Evolutionary conservation across 345 rosid species (phyloP), one percentile per base, ranked within the genome.

Genomic region (Odontarrhena argentea): DNA sequence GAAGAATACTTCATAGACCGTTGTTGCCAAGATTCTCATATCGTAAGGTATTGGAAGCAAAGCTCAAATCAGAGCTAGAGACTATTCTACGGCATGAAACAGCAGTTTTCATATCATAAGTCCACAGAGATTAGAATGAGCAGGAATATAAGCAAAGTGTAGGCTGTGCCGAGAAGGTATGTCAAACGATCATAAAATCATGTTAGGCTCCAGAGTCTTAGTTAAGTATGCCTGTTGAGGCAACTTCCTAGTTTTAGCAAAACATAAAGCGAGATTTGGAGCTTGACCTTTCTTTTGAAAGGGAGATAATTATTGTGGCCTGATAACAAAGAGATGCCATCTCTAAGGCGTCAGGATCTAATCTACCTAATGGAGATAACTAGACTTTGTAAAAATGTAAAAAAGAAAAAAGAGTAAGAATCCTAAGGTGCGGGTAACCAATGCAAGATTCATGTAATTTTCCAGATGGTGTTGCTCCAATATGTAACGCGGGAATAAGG

Each of bases 401-500:
- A 37, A 9, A n/a, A 34, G 30, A 48, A 24, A 36, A 14, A 9
- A 2, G 44, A 30, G 35, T 24, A 34, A 25, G 46, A 43, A 62
- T 63, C 53, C 61, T 42, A 56, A 42, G 57, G 50, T 36, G 60
- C 45, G 30, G 22, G 12, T 59, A 35, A 13, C 52, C 58, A 40
- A 75, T 45, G 67, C 42, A 76, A 58, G 60, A 65, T 51, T 64
- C 49, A 58, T 36, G 38, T 60, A 46, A 56, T 5, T 42, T 63
- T 25, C 55, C 34, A 37, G 63, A 69, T 46, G 62, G 67, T 42
- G 41, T 13, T 30, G 38, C 11, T 47, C 36, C 36, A 54, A 12
- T 37, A 50, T 11, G 64, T 34, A 73, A 71, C 65, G 70, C 68
- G 63, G 71, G 43, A 66, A 74, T 37, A 77, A 66, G 71, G 65